Evolutionary conservation across 495 filamentous ascomycete genomes (phyloP).

Genomic region (Penicillium turbatum): DNA sequence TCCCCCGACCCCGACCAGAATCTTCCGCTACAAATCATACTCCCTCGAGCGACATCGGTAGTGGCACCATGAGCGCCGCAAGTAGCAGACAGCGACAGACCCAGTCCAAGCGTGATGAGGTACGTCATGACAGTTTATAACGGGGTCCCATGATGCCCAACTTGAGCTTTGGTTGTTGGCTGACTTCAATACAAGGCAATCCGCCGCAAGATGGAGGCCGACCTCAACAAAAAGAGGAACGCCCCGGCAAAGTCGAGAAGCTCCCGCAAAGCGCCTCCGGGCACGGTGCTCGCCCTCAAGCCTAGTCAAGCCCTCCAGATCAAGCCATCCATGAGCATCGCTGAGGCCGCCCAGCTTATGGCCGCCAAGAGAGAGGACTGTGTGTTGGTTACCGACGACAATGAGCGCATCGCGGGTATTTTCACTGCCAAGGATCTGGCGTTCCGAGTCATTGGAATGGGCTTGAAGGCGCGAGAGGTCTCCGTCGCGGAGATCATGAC

Average conservation of each 20-base stretch:
- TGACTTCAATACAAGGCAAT: conserved; percentile 64
- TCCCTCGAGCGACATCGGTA: conserved; percentile 52
- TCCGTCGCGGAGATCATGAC: conserved; percentile 99
- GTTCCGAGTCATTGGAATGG: conserved; percentile 90
- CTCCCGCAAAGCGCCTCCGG: conserved; percentile 89
- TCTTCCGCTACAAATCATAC: conserved; percentile 50
- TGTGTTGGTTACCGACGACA: conserved; percentile 97
- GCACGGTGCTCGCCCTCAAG: conserved; percentile 90
- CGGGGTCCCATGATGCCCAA: not conserved
- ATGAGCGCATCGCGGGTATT: conserved; percentile 95
- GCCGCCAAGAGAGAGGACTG: conserved; percentile 98
- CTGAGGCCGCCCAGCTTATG: conserved; percentile 98
- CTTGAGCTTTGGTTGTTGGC: not conserved
- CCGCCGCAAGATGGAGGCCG: conserved; percentile 90
- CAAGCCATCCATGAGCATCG: conserved; percentile 89
- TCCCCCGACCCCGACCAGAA: conserved; percentile 80
- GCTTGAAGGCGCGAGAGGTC: conserved; percentile 83
- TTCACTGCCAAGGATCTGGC: conserved; percentile 99
- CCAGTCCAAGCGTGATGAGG: conserved; percentile 97
- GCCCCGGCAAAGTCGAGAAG: conserved; percentile 68
- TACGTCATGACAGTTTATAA: conserved; percentile 40
- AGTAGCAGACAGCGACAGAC: conserved; percentile 83
- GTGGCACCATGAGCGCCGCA: conserved; percentile 62
- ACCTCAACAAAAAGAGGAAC: conserved; percentile 96
- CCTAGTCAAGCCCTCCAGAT: conserved; percentile 96